Evolutionary conservation across 139 green algal species (phyloP).

Genomic region (Chlorella sp.): DNA sequence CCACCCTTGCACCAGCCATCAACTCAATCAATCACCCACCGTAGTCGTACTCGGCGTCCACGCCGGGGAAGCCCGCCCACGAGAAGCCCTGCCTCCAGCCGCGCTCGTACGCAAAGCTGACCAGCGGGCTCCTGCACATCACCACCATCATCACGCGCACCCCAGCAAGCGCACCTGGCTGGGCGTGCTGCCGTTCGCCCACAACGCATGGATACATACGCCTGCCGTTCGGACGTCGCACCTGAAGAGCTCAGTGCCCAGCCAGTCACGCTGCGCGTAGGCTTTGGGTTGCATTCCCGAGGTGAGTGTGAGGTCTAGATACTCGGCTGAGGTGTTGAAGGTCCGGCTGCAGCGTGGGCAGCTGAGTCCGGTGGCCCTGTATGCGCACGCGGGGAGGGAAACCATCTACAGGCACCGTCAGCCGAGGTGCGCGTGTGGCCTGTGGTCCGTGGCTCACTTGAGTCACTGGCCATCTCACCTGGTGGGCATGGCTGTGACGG

Average conservation of each 20-base stretch:
- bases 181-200: background rate
- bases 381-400: no score
- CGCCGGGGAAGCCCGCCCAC: constrained; percentile 79
- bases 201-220: background rate
- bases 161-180: background rate
- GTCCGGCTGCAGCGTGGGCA: constrained; percentile 29
- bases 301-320: constrained; percentile 67
- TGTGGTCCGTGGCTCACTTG: no score
- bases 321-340: constrained; percentile 19
- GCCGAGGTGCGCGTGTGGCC: no score
- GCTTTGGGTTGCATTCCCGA: constrained; percentile 39
- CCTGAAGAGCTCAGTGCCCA: constrained; percentile 58
- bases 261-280: constrained; percentile 47
- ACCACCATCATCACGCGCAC: background rate
- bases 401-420: no score
- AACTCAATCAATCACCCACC: no score
- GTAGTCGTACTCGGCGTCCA: constrained; percentile 62
- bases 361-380: constrained; percentile 9
- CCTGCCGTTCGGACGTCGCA: constrained; percentile 2
- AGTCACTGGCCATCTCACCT: no score
- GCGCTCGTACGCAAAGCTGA: constrained; percentile 89
- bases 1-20: no score
- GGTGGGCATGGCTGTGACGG: background rate
- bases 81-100: constrained; percentile 90
- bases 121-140: constrained; percentile 55